Conservation (phyloP, 345 rosid genomes). For the Citrus trifoliata region DNA sequence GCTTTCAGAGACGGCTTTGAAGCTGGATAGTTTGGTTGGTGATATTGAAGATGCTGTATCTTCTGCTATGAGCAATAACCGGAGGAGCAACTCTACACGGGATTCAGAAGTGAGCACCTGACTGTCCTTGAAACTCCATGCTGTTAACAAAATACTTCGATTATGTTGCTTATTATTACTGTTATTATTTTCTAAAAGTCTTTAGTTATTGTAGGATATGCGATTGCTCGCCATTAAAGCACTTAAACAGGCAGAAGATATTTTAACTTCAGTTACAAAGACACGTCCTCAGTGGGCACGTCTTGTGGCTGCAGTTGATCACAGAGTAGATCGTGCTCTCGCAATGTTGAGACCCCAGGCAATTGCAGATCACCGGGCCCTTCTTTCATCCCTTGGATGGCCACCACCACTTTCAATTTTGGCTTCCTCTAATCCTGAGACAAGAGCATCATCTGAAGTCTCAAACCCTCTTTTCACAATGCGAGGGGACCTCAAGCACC, state of each 20-base stretch:
- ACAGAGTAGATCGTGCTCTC: conserved; percentile 86
- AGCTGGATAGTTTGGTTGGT: conserved; percentile 77
- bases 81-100: conserved; percentile 37
- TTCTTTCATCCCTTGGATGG: conserved; percentile 89
- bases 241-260: conserved; percentile 63
- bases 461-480: conserved; percentile 75
- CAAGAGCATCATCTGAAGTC: conserved; percentile 42
- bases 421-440: conserved; percentile 48
- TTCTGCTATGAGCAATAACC: conserved; percentile 60
- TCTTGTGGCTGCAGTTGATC: conserved; percentile 85
- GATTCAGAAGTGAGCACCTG: conserved; percentile 58
- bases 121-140: conserved; percentile 1
- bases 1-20: conserved; percentile 80
- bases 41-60: conserved; percentile 92
- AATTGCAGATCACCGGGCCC: conserved; percentile 74
- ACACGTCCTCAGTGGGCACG: conserved; percentile 68
- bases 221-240: conserved; percentile 54
- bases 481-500: conserved; percentile 68
- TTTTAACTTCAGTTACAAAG: conserved; percentile 55
- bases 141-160: neutral
- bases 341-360: conserved; percentile 92
- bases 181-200: neutral
- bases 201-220: conserved; percentile 47
- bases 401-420: conserved; percentile 75
- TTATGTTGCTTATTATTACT: neutral